Evolutionary conservation across 129 eudicot genomes (phyloP), one percentile per base, ranked within the genome.

Genomic region (Deinandra increscens): DNA sequence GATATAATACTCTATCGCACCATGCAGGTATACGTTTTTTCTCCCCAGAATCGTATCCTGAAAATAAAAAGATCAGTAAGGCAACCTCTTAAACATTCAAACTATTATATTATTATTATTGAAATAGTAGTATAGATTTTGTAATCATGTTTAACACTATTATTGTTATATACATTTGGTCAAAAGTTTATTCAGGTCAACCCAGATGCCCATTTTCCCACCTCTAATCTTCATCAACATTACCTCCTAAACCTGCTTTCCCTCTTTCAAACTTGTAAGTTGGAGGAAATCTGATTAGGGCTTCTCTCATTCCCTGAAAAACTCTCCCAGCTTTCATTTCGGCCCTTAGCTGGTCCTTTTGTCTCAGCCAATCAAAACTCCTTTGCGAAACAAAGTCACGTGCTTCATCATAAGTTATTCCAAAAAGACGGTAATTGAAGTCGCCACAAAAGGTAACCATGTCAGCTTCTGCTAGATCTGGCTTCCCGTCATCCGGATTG

Each of bases 381-480:
- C 97, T 85, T 80, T 94, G 99, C n/a, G 99, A 94, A 77, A 94
- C 99, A 72, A 94, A 84, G 70, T 94, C 99, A 43, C 99, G 88
- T 60, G 99, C 99, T 79, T 94, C 99, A 53, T 94, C 99, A 37
- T 94, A 94, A 10, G 99, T 81, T 81, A 94, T 89, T 64, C 99
- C 99, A 85, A 94, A 94, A 43, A 89, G 96, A 17, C 97, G 91
- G 73, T 94, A 94, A 78, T 94, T 94, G 70, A 94, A 94, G 74
- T 94, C 97, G 19, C 99, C 99, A 74, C 71, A 72, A 78, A 94
- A 94, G 43, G 89, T 50, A 20, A 94, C 93, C 93, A 94, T 60
- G 68, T 94, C 99, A 12, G 99, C 97, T 78, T 89, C 99, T 48
- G 99, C 86, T 67, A 94, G 84, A 75, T 94, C 99, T 38, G 93